Conservation (phyloP, 2,329 filamentous ascomycete genomes). For the Nannizzia gypsea region DNA sequence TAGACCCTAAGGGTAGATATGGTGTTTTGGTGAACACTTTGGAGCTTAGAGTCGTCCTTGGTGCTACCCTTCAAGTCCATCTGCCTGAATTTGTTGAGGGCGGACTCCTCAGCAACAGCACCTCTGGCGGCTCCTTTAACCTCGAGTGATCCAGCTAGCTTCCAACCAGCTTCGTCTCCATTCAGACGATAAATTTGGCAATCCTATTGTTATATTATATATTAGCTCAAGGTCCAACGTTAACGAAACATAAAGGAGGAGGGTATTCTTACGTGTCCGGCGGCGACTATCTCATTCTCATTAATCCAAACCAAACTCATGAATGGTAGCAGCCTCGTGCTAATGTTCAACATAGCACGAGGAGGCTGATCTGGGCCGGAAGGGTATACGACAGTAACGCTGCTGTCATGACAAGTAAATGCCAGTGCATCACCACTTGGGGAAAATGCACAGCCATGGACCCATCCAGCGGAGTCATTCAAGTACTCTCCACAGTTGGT, state of each 20-base stretch:
- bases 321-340: constrained; percentile 82
- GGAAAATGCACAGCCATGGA: constrained; percentile 86
- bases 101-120: constrained; percentile 69
- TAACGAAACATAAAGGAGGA: neutral
- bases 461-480: constrained; percentile 94
- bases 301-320: constrained; percentile 85
- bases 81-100: constrained; percentile 94
- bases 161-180: constrained; percentile 70
- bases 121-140: constrained; percentile 51
- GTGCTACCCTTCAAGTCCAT: constrained; percentile 96
- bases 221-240: neutral
- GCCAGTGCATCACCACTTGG: constrained; percentile 87
- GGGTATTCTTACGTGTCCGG: constrained; percentile 62
- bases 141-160: constrained; percentile 70
- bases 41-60: constrained; percentile 85
- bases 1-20: constrained; percentile 74
- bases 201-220: constrained; percentile 35
- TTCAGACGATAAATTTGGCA: constrained; percentile 82
- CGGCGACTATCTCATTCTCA: constrained; percentile 87
- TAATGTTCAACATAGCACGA: constrained; percentile 76
- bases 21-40: constrained; percentile 94
- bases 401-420: constrained; percentile 91
- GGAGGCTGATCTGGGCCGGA: constrained; percentile 82
- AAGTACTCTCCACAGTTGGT: constrained; percentile 94
- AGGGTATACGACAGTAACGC: constrained; percentile 91